phyloP scores from a whole-genome alignment of 2,329 filamentous ascomycete species.

The Chaetothyriales sp. region DNA sequence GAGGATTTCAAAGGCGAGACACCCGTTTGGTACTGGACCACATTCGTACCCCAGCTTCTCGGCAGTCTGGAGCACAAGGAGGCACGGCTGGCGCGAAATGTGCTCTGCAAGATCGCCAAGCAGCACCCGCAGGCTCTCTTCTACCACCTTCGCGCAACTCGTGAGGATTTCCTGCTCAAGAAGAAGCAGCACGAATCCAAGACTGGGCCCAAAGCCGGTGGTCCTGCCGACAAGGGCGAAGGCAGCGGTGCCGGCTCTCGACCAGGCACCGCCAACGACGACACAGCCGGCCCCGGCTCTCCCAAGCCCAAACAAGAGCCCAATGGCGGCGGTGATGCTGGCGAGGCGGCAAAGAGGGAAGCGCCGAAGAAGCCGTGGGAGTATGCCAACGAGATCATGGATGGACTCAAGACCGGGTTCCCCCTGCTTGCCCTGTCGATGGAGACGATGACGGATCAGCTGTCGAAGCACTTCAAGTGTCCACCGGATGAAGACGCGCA shows the following conservation, averaged over 20 bases:
- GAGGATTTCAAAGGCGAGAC: constrained; percentile 96
- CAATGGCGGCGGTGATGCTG: constrained; percentile 33
- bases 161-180: constrained; percentile 85
- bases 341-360: constrained; percentile 20
- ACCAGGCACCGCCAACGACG: constrained; percentile 33
- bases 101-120: constrained; percentile 88
- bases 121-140: constrained; percentile 90
- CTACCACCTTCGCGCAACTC: constrained; percentile 83
- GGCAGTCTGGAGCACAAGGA: constrained; percentile 86
- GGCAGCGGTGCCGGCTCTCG: constrained; percentile 20
- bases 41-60: constrained; percentile 91
- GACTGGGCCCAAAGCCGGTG: constrained; percentile 1
- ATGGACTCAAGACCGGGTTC: constrained; percentile 91
- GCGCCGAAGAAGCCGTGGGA: constrained; percentile 77
- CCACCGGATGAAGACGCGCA: constrained; percentile 97
- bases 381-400: constrained; percentile 88
- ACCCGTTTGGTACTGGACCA: constrained; percentile 99
- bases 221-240: constrained; percentile 7
- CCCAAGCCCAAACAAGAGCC: constrained; percentile 41
- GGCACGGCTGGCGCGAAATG: constrained; percentile 68
- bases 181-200: constrained; percentile 46
- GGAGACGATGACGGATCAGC: constrained; percentile 99
- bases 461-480: constrained; percentile 98
- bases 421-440: constrained; percentile 89
- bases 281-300: constrained; percentile 23